phyloP scores from a whole-genome alignment of 2,329 filamentous ascomycete species.

The Cladosporium phlei region DNA sequence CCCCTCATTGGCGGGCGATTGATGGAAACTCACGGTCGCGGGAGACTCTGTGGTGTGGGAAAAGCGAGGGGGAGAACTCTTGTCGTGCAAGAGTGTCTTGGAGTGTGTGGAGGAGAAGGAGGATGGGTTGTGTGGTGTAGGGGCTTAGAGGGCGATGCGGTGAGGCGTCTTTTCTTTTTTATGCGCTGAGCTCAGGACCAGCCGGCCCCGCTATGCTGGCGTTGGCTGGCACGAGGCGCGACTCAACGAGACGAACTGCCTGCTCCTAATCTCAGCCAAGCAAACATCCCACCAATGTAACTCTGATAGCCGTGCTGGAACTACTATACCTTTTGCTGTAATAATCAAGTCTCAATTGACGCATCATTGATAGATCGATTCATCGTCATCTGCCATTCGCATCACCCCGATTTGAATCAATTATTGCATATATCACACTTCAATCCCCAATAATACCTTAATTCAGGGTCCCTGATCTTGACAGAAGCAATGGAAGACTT shows the following conservation, averaged over 20 bases:
- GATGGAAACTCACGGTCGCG: slow-evolving; percentile 3
- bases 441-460: no score
- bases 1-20: slow-evolving; percentile 9
- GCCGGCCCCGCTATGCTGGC: slow-evolving; percentile 9
- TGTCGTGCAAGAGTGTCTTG: neutral
- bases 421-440: no score
- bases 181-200: slow-evolving; percentile 11
- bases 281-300: slow-evolving; percentile 1
- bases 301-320: no score
- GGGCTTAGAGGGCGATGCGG: slow-evolving; percentile 2
- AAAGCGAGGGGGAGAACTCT: slow-evolving; percentile 4
- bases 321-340: no score
- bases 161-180: slow-evolving; percentile 13
- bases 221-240: slow-evolving; percentile 7
- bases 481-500: no score
- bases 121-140: neutral
- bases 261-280: slow-evolving; percentile 9
- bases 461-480: no score
- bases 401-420: no score
- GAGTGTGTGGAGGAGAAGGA: neutral
- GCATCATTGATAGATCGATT: no score
- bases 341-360: no score
- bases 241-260: slow-evolving; percentile 6
- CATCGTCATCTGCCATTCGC: no score
- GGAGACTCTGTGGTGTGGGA: neutral